Evolutionary conservation across 352 stramenopile genomes (phyloP), one percentile per base, ranked within the genome.

Genomic region (Thraustotheca clavata): DNA sequence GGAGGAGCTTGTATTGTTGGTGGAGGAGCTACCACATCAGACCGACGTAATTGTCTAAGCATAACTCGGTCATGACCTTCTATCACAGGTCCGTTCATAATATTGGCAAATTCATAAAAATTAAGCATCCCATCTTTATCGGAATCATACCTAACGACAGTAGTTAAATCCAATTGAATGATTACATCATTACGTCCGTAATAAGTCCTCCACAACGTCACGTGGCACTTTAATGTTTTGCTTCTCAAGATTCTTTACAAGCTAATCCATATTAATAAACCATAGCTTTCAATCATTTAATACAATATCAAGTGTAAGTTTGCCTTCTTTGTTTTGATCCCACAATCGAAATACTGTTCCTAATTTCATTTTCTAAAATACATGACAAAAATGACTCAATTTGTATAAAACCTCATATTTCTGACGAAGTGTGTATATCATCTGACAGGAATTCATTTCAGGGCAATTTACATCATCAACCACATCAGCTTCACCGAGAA

Each of bases 21-120:
- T 46, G 38, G 26, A 20, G 26, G 57, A 27, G 20, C 43, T 11
- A 52, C 43, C 9, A 52, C 43, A 18, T 52, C 43, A 31, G 43
- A 52, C n/a, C 43, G 43, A 24, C 43, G 43, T 2, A 52, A 18
- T 31, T 52, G 31, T 9, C 43, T 24, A 24, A 52, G 8, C 6
- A 52, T 24, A 2, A 52, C 43, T 24, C 57, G 57, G 57, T 65
- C 57, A 46, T 65, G 57, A 32, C 18, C 57, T n/a, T 65, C 36
- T 29, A 54, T 16, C 4, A 54, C 35, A 6, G 57, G 57, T 2
- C 36, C 57, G 39, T 52, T 40, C 18, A 65, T 38, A 22, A 65
- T 38, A 27, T 27, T 24, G 22, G 46, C 32, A 26, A 65, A 65
- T 54, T 65, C 57, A 29, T 27, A 43, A 54, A 65, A 65, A 20